Evolutionary conservation across 2,329 filamentous ascomycete species (phyloP).

Genomic region (Mycogone perniciosa): DNA sequence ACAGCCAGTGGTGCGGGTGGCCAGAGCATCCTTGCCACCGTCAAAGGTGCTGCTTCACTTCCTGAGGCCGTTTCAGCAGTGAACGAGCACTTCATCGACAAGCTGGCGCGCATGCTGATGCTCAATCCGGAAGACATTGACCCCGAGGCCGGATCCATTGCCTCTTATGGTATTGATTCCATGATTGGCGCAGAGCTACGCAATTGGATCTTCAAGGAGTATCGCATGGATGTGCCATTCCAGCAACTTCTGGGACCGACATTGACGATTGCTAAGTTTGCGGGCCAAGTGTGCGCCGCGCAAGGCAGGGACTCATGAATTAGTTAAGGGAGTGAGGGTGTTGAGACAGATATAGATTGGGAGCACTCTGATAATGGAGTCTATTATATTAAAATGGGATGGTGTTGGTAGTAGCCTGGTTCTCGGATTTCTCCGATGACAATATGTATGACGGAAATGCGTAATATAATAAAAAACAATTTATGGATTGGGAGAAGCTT

Average conservation of each 20-base stretch:
- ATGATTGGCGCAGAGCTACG: conserved; percentile 32
- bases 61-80: conserved; percentile 13
- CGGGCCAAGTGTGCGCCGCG: conserved; percentile 3
- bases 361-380: no score
- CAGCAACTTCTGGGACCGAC: conserved; percentile 30
- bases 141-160: conserved; percentile 16
- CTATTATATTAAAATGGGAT: no score
- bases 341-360: no score
- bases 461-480: no score
- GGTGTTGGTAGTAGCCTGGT: no score
- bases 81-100: conserved; percentile 13
- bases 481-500: no score
- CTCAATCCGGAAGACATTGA: conserved; percentile 14
- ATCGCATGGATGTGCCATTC: conserved; percentile 32
- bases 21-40: conserved; percentile 15
- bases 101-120: conserved; percentile 19
- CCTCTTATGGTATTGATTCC: conserved; percentile 29
- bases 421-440: no score
- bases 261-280: conserved; percentile 20
- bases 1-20: conserved; percentile 2
- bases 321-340: no score
- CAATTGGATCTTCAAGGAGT: conserved; percentile 31
- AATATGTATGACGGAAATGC: no score
- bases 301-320: conserved; percentile 1
- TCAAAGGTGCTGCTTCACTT: conserved; percentile 11